Evolutionary conservation across 1,284 basidiomycete species (phyloP).

Genomic region (Leccinum subfulvum): DNA sequence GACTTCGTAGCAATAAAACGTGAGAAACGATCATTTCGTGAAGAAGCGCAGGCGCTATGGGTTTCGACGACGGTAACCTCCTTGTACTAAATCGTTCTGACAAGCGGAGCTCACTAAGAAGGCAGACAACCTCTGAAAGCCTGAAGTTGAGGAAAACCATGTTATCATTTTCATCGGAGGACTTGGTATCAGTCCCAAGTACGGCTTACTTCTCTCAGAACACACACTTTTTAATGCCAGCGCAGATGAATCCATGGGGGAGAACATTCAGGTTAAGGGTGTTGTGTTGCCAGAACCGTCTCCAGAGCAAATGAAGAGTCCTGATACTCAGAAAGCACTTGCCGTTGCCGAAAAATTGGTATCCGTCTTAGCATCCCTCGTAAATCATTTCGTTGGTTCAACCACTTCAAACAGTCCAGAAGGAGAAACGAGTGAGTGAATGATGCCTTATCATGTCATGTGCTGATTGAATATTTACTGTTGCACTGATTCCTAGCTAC

Average conservation of each 20-base stretch:
- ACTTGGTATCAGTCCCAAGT: constrained; percentile 12
- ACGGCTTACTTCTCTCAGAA: background rate
- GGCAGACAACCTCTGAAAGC: constrained; percentile 14
- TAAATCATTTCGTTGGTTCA: background rate
- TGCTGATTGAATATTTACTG: background rate
- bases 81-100: background rate
- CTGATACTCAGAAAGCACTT: constrained; percentile 2
- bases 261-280: background rate
- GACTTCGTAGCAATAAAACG: background rate
- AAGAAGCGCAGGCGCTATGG: constrained; percentile 3
- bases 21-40: constrained; percentile 1
- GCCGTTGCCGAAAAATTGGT: background rate
- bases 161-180: background rate
- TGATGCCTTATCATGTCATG: background rate
- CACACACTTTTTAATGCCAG: background rate
- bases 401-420: background rate
- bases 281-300: background rate
- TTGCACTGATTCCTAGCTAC: background rate
- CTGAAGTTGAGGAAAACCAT: constrained; percentile 2
- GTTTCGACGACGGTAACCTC: constrained; percentile 3
- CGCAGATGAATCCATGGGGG: constrained; percentile 2
- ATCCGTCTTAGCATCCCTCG: background rate
- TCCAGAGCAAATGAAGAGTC: background rate
- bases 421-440: constrained; percentile 7
- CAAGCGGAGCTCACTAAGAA: background rate